Base-by-base conservation (phyloP, 75 land plant genomes). In the Gnetum montanum region DNA sequence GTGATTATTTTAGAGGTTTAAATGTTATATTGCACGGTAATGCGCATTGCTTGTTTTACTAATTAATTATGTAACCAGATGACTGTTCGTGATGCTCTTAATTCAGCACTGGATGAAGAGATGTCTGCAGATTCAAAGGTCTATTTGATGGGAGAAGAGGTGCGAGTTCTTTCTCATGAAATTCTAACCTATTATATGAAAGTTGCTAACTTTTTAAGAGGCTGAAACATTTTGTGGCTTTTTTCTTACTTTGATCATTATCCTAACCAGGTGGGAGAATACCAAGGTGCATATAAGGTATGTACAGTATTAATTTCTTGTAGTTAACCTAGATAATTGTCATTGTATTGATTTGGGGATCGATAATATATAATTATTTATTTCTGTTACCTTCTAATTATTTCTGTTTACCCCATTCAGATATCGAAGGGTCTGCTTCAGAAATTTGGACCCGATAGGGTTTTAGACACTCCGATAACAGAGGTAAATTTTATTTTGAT, bases 221-320 rank as follows among this genome's bases (percentile, higher is more conserved):
- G 16, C 27, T 43, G n/a, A 22, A 8, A n/a, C 20, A n/a, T 28
- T 38, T 8, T n/a, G 23, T 10, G 8, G 31, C 8, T 34, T 48
- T 43, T 53, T 41, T 13, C n/a, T n/a, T n/a, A n/a, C n/a, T n/a
- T n/a, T n/a, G n/a, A n/a, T n/a, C n/a, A n/a, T n/a, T 50, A 63
- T 25, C 11, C 49, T 15, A 6, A 65, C n/a, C 69, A 90, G 96
- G 92, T 86, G 61, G 92, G 96, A 3, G 92, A 86, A 68, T 90
- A 90, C 58, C 88, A 90, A 66, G 96, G 96, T 58, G 96, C 96
- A 8, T 90, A 90, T 71, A 90, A 90, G 96, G 92, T 90, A 55
- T n/a, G n/a, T n/a, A n/a, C n/a, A n/a, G n/a, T n/a, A 59, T 46
- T 24, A 0, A 52, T n/a, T 63, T 19, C 10, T 30, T 11, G 37